Evolutionary conservation across 2,329 filamentous ascomycete genomes (phyloP), one percentile per base, ranked within the genome.

Genomic region (Knufia petricola): DNA sequence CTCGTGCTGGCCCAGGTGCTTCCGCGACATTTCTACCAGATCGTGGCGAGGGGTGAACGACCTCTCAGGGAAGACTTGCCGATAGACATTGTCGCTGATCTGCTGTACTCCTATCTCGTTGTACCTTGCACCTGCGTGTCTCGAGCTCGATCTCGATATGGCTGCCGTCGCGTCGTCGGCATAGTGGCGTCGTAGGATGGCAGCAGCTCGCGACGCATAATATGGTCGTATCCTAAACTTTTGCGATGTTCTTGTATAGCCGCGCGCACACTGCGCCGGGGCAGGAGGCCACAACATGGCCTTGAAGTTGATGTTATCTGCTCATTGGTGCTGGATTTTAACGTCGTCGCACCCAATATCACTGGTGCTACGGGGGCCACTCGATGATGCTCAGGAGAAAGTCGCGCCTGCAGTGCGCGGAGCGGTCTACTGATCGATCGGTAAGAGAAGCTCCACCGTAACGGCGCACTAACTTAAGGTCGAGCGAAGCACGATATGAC

Each of bases 101-200:
- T 96, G 90, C 68, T 98, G 92, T 32, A 98, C 87, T 46, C 87
- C 87, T 59, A 98, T 89, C 58, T 94, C 85, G 68, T 94, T 98
- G 71, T 84, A 87, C 56, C 92, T 81, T 42, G 87, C 73, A 49
- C 76, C 68, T 3, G 67, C 63, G 10, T 23, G 31, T 32, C 43
- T 47, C 15, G 64, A 62, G 20, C 69, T 67, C 67, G n/a, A n/a
- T n/a, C n/a, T n/a, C n/a, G 51, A 31, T 23, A 19, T 6, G 15
- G 52, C 41, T 19, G 54, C 43, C 7, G 49, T 46, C 6, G 34
- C 30, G 12, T 56, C 51, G 42, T 32, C 47, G 21, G 55, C 53
- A 51, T 59, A 56, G 34, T 50, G 44, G 39, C 58, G 58, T 49
- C 46, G 53, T 12, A 55, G 54, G 17, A 54, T 55, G 40, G 49